Evolutionary conservation across 1,284 basidiomycete species (phyloP).

Genomic region (Microbotryomycetes sp.): DNA sequence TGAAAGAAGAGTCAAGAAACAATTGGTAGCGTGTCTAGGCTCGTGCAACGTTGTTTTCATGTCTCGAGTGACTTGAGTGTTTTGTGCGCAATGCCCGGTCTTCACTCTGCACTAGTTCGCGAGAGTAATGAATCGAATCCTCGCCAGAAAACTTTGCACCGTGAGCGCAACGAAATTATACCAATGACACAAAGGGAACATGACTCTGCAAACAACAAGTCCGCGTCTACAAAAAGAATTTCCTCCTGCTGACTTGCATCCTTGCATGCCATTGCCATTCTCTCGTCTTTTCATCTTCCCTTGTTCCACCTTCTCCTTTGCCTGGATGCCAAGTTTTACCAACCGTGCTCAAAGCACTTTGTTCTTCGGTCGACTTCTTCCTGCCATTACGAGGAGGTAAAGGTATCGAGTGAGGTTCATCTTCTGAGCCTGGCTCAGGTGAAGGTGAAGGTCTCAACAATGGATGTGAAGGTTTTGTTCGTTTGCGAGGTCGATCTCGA

Average conservation of each 20-base stretch:
- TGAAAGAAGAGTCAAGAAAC: no score
- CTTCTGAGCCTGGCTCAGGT: conserved; percentile 13
- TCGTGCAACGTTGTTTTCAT: not conserved
- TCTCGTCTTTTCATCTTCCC: conserved; percentile 28
- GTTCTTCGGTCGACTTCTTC: conserved; percentile 21
- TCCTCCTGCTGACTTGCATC: conserved; percentile 36
- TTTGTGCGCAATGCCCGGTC: no score
- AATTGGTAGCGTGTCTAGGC: not conserved
- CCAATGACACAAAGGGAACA: not conserved
- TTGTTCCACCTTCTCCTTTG: conserved; percentile 34
- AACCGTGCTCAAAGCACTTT: conserved; percentile 23
- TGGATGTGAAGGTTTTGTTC: conserved; percentile 29
- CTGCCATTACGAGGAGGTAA: conserved; percentile 24
- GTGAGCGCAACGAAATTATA: no score
- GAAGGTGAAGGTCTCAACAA: conserved; percentile 21
- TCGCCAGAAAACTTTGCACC: no score
- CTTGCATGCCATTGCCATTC: conserved; percentile 36
- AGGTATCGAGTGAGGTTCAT: conserved; percentile 22
- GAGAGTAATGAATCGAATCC: no score
- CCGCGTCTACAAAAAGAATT: conserved; percentile 36
- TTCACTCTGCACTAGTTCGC: no score
- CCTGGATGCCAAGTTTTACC: conserved; percentile 35
- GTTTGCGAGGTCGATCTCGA: conserved; percentile 18
- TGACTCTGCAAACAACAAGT: no score
- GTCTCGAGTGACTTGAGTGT: no score